Evolutionary conservation across 257 asterid species (phyloP).

Genomic region (Scutellaria barbata): DNA sequence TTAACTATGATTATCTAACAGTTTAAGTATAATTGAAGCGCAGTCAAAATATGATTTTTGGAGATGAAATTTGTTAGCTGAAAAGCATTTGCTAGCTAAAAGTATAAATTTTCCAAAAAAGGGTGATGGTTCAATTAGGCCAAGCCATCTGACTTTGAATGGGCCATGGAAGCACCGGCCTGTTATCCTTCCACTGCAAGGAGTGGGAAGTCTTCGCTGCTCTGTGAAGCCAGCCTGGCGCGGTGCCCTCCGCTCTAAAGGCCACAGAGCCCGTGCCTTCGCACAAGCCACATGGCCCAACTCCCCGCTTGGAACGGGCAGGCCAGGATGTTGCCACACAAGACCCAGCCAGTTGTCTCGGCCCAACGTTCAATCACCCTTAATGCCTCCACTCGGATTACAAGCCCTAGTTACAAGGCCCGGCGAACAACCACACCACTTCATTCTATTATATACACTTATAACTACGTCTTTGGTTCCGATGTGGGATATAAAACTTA

Average conservation of each 20-base stretch:
- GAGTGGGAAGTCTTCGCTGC: too few species aligned
- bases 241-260: slow-evolving; percentile 14
- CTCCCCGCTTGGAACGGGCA: slow-evolving; percentile 20
- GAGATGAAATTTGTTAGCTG: too few species aligned
- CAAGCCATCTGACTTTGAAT: too few species aligned
- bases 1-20: too few species aligned
- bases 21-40: too few species aligned
- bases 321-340: not conserved
- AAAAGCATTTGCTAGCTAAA: too few species aligned
- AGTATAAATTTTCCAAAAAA: too few species aligned
- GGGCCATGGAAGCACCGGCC: too few species aligned
- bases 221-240: not conserved
- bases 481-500: not conserved
- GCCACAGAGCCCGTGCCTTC: not conserved
- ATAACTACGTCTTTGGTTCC: not conserved
- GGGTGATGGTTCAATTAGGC: too few species aligned
- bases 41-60: too few species aligned
- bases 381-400: not conserved
- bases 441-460: not conserved
- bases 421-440: not conserved
- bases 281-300: not conserved
- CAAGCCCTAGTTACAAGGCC: not conserved
- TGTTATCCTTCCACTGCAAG: too few species aligned
- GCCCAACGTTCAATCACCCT: slow-evolving; percentile 2
- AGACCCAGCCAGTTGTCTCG: not conserved